Conservation (phyloP, 306 rosid species). For the Quercus aquifolioides region DNA sequence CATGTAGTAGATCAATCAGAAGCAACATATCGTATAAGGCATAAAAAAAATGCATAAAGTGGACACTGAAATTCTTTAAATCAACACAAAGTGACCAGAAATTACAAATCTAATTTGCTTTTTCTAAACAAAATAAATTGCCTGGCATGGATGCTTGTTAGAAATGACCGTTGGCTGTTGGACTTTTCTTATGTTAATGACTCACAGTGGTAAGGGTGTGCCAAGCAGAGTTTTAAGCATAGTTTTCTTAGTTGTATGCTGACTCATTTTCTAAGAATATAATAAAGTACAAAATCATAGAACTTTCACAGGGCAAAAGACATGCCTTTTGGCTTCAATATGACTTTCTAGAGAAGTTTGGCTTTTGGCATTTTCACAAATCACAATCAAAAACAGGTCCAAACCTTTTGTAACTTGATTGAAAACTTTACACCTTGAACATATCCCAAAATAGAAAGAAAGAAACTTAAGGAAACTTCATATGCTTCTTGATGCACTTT, state of each 20-base stretch:
- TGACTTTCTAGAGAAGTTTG: not conserved
- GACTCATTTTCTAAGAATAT: not conserved
- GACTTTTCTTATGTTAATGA: not conserved
- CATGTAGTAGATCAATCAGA: slow-evolving; percentile 23
- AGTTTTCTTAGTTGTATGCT: not conserved
- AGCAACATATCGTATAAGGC: slow-evolving; percentile 5
- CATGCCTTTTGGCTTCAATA: not conserved
- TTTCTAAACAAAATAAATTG: not conserved
- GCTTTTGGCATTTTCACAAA: too few relatives aligned
- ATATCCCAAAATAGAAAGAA: too few relatives aligned
- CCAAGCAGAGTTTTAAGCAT: not conserved
- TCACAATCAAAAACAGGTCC: too few relatives aligned
- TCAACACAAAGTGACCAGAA: not conserved
- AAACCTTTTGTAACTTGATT: too few relatives aligned
- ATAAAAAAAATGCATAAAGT: not conserved
- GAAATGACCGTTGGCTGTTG: not conserved
- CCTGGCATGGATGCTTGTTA: not conserved
- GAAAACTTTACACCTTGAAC: too few relatives aligned
- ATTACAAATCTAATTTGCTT: not conserved
- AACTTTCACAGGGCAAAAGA: not conserved
- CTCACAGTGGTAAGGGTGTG: not conserved
- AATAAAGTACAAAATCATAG: not conserved
- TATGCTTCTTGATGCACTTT: not conserved
- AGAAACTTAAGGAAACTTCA: not conserved
- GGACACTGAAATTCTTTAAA: not conserved